A percentile compares a stretch with the other conserved stretches of the same genome.
Evolutionary conservation across 768 basidiomycete genomes (phyloP).

Genomic region (Psilocybe cubensis): DNA sequence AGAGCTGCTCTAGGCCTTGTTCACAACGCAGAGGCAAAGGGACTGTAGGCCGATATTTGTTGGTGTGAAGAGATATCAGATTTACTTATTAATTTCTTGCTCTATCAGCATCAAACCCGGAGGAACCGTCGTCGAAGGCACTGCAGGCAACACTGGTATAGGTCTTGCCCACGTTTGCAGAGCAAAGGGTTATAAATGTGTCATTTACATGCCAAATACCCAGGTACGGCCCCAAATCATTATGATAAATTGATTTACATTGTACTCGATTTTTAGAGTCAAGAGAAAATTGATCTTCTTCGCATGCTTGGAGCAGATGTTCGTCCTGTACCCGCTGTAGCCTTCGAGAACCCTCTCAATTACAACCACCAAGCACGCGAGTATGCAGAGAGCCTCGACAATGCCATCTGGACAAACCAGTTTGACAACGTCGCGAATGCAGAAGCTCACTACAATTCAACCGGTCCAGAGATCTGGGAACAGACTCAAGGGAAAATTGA

Average conservation of each 20-base stretch:
- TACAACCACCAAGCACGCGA: conserved; percentile 98
- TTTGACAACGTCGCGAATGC: conserved; percentile 97
- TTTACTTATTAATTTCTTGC: background rate
- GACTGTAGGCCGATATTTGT: conserved; percentile 55
- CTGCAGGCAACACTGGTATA: conserved; percentile 97
- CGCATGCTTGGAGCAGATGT: conserved; percentile 98
- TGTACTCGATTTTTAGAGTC: conserved; percentile 58
- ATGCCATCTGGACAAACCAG: conserved; percentile 97
- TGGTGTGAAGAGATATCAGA: no score
- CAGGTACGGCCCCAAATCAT: conserved; percentile 51
- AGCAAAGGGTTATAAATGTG: conserved; percentile 92
- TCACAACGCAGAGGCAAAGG: conserved; percentile 82
- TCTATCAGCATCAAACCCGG: conserved; percentile 74
- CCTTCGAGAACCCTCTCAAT: conserved; percentile 93
- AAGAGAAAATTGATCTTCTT: conserved; percentile 97
- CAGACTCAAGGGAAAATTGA: conserved; percentile 82
- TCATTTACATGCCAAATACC: conserved; percentile 98
- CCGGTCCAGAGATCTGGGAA: conserved; percentile 96
- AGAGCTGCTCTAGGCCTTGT: conserved; percentile 92
- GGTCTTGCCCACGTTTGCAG: conserved; percentile 95
- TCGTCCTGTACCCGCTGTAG: conserved; percentile 93
- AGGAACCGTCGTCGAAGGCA: conserved; percentile 98
- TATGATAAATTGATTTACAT: background rate
- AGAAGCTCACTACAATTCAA: conserved; percentile 82
- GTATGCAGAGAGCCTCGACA: conserved; percentile 71